Conservation (phyloP, 176 grass and related monocot species). For the Oryza nivara region DNA sequence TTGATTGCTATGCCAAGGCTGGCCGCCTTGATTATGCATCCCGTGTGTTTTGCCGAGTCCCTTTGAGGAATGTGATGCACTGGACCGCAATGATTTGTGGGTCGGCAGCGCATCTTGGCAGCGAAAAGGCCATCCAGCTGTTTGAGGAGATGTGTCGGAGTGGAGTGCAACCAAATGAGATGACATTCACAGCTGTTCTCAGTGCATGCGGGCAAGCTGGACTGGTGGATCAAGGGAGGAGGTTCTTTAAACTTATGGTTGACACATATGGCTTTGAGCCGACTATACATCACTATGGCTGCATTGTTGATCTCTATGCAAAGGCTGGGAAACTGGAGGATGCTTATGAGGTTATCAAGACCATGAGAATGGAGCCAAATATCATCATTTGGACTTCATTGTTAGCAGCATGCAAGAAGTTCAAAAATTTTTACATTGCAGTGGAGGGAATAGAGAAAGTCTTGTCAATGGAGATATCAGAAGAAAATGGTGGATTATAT, state of each 20-base stretch:
- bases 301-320: conserved; percentile 72
- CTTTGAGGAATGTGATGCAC: conserved; percentile 46
- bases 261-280: conserved; percentile 52
- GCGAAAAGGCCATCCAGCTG: conserved; percentile 42
- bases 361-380: conserved; percentile 67
- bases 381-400: conserved; percentile 62
- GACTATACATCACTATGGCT: conserved; percentile 63
- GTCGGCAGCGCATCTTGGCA: conserved; percentile 33
- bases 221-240: conserved; percentile 55
- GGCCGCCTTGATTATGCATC: conserved; percentile 36
- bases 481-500: conserved; percentile 54
- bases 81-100: conserved; percentile 68
- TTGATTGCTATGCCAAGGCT: conserved; percentile 58
- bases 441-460: conserved; percentile 54
- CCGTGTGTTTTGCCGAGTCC: conserved; percentile 40
- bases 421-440: conserved; percentile 64
- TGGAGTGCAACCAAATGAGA: conserved; percentile 49
- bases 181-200: conserved; percentile 62
- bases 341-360: conserved; percentile 62
- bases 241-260: conserved; percentile 57
- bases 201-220: conserved; percentile 51
- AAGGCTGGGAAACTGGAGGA: conserved; percentile 64
- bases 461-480: conserved; percentile 51
- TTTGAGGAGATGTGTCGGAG: conserved; percentile 54
- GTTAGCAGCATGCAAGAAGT: conserved; percentile 54